Conservation (phyloP, 1,284 basidiomycete genomes). For the Sporisorium iseilematis-ciliati region DNA sequence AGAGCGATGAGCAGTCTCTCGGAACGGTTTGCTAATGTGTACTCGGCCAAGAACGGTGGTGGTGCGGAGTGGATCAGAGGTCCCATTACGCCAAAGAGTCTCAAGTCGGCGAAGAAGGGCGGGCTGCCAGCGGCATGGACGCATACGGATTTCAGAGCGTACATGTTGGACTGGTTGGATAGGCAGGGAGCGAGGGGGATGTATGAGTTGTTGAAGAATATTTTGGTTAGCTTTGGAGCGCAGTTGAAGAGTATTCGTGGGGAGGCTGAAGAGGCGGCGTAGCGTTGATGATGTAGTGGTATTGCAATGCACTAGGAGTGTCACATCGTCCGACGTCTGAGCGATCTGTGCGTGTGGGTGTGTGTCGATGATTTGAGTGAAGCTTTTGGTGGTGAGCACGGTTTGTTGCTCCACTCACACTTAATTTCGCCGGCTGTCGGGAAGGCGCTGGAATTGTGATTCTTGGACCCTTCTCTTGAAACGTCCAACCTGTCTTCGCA, state of each 20-base stretch:
- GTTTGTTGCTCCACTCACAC: too few relatives aligned
- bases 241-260: conserved; percentile 39
- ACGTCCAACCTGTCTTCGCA: too few relatives aligned
- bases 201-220: conserved; percentile 42
- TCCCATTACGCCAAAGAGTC: conserved; percentile 33
- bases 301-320: too few relatives aligned
- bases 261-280: conserved; percentile 2
- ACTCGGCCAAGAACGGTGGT: conserved; percentile 6
- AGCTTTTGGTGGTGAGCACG: too few relatives aligned
- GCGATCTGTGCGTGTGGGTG: too few relatives aligned
- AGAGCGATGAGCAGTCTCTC: conserved; percentile 30
- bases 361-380: too few relatives aligned
- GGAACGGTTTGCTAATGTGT: conserved; percentile 41
- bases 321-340: too few relatives aligned
- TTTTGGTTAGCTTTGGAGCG: conserved; percentile 32
- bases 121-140: conserved; percentile 34
- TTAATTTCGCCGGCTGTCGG: too few relatives aligned
- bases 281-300: not conserved
- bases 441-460: too few relatives aligned
- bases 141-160: conserved; percentile 43
- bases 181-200: conserved; percentile 38
- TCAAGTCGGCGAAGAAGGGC: conserved; percentile 32
- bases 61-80: conserved; percentile 36
- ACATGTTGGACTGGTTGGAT: conserved; percentile 46
- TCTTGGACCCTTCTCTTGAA: too few relatives aligned